Evolutionary conservation across 768 basidiomycete genomes (phyloP).

Genomic region (Cantharellus cinnabarinus): DNA sequence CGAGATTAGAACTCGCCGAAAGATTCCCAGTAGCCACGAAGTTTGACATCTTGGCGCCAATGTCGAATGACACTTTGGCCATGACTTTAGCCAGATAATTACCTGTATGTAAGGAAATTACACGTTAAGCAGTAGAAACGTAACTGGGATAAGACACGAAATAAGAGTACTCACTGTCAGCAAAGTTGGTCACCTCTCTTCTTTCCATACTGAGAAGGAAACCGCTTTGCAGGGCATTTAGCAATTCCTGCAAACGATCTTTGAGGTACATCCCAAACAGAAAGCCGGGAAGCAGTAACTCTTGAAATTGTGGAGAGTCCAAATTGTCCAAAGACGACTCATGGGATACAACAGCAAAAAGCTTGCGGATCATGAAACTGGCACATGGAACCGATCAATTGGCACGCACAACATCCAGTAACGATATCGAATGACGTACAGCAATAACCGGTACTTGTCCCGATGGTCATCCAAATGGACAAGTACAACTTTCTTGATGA

Average conservation of each 20-base stretch:
- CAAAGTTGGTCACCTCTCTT: not conserved
- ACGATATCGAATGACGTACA: conserved; percentile 34
- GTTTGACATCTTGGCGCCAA: conserved; percentile 74
- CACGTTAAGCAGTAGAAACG: not conserved
- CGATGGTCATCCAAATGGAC: conserved; percentile 74
- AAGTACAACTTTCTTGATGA: conserved; percentile 68
- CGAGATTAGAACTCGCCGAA: conserved; percentile 83
- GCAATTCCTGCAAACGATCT: conserved; percentile 80
- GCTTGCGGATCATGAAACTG: conserved; percentile 94
- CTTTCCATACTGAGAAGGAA: not conserved
- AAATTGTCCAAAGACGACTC: conserved; percentile 89
- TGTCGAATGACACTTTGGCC: conserved; percentile 69
- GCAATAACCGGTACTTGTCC: conserved; percentile 86
- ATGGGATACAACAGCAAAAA: conserved; percentile 78
- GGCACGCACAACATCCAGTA: not conserved
- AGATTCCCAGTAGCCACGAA: conserved; percentile 97
- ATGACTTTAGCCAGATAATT: conserved; percentile 63
- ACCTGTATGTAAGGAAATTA: conserved; percentile 24
- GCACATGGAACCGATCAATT: not conserved
- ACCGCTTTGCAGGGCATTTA: conserved; percentile 25
- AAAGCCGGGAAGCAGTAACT: conserved; percentile 81
- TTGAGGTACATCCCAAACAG: conserved; percentile 97
- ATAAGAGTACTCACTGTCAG: no score
- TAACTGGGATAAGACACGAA: no score
- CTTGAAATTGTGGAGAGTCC: conserved; percentile 97